phyloP scores from a whole-genome alignment of 2,329 filamentous ascomycete genomes.

The Fonsecaea monophora region DNA sequence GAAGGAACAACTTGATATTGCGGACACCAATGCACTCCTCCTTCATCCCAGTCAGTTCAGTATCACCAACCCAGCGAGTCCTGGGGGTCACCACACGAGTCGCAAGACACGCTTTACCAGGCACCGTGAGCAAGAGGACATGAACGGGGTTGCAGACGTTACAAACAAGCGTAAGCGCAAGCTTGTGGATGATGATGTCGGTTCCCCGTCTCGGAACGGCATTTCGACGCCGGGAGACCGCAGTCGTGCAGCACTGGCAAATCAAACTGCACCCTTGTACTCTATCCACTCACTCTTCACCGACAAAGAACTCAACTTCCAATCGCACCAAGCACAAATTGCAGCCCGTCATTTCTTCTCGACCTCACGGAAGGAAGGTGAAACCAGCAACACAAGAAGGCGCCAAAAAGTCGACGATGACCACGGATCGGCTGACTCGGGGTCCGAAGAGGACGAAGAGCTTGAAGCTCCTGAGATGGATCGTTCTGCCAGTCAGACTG shows the following conservation, averaged over 20 bases:
- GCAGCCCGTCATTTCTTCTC: conserved; percentile 66
- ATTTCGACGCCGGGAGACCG: conserved; percentile 59
- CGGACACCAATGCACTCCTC: conserved; percentile 69
- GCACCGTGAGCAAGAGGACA: conserved; percentile 61
- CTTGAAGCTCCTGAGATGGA: conserved; percentile 63
- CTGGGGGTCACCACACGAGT: conserved; percentile 65
- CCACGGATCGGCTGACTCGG: conserved; percentile 51
- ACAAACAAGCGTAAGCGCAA: conserved; percentile 66
- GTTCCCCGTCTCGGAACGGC: conserved; percentile 62
- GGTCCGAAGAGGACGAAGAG: conserved; percentile 51
- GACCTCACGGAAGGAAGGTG: conserved; percentile 53
- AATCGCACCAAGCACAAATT: conserved; percentile 66
- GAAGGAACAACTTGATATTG: conserved; percentile 71
- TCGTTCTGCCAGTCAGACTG: conserved; percentile 64
- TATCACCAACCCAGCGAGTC: conserved; percentile 68
- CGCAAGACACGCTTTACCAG: conserved; percentile 69
- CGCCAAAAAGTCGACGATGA: conserved; percentile 50
- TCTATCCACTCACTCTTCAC: conserved; percentile 70
- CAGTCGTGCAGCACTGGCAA: conserved; percentile 58
- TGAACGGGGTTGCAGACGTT: conserved; percentile 57
- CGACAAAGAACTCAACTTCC: conserved; percentile 69
- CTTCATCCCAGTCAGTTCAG: conserved; percentile 71
- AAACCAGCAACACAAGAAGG: conserved; percentile 41
- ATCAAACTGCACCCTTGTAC: conserved; percentile 66
- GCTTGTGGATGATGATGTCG: conserved; percentile 63